Conservation (phyloP, 352 stramenopile species). For the Globisporangium acanthophoron region DNA sequence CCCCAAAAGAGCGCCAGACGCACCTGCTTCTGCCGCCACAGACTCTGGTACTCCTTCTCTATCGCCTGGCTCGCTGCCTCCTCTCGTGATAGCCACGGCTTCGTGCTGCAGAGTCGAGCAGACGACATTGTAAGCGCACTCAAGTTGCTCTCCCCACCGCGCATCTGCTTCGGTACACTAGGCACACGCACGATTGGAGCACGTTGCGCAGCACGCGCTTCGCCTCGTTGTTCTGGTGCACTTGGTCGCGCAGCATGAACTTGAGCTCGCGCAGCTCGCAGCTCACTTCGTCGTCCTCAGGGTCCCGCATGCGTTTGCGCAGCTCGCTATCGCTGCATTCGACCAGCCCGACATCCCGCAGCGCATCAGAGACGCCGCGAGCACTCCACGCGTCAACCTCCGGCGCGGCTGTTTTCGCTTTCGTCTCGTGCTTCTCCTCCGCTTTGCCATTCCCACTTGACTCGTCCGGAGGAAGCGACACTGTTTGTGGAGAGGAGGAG, state of each 20-base stretch:
- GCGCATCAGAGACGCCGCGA: slow-evolving; percentile 17
- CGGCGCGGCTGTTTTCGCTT: background rate
- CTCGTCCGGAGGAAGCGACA: background rate
- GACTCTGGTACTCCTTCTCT: slow-evolving; percentile 50
- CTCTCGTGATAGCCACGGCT: slow-evolving; percentile 55
- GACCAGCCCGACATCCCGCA: slow-evolving; percentile 48
- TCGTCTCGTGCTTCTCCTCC: background rate
- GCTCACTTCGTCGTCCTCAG: slow-evolving; percentile 57
- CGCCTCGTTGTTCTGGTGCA: slow-evolving; percentile 49
- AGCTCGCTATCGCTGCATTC: slow-evolving; percentile 28
- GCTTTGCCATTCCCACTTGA: background rate
- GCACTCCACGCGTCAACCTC: slow-evolving; percentile 19
- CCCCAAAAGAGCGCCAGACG: background rate
- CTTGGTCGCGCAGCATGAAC: slow-evolving; percentile 27
- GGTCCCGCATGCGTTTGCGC: slow-evolving; percentile 17
- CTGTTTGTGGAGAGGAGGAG: background rate
- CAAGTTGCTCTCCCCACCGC: background rate
- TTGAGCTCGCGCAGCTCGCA: slow-evolving; percentile 57
- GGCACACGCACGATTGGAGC: slow-evolving; percentile 38
- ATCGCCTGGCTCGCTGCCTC: slow-evolving; percentile 37
- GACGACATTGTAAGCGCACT: background rate
- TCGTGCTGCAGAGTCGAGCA: slow-evolving; percentile 26
- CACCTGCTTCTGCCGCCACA: slow-evolving; percentile 69
- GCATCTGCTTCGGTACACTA: background rate
- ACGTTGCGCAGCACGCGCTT: slow-evolving; percentile 51